Evolutionary conservation across 768 basidiomycete species (phyloP), one percentile per base, ranked within the genome.

Genomic region (Trametopsis cervina): DNA sequence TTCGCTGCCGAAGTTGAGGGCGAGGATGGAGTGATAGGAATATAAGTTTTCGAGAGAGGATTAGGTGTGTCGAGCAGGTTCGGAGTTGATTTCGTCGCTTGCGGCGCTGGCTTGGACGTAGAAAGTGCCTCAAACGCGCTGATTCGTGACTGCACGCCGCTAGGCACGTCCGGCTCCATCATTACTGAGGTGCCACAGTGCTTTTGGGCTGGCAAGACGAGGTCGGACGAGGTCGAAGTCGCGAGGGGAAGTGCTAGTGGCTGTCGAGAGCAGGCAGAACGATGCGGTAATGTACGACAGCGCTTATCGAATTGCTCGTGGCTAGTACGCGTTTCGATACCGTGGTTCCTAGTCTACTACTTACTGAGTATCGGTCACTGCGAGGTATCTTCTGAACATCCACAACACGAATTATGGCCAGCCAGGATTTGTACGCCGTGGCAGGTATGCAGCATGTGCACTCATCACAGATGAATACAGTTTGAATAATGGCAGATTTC

Each of bases 61-160:
- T 75, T 67, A 15, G 78, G 75, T 25, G 71, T 60, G 44, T 79
- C 78, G 50, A 80, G 72, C 20, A 71, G 61, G 49, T 61, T 65
- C 35, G 56, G 50, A 18, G 58, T 36, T 18, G 51, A 52, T 47
- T 55, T 57, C 36, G 55, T 37, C 22, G 59, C 50, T 24, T n/a
- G 26, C 60, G 58, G 42, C 59, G 55, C 37, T 52, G 47, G 41
- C 38, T 42, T 49, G 33, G 46, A 24, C 51, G 46, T 40, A 15
- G 70, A 61, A 41, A 78, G 66, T 29, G 77, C 69, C 65, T 87
- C 84, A 54, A 86, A 86, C 11, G 80, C 80, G 53, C 68, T 69
- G 38, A 87, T 81, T 51, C 78, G 70, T 13, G 78, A 75, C 66
- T 80, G 75, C 52, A 84, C 56, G 69, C 62, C 45, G 75, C 68